phyloP scores from a whole-genome alignment of 108 stramenopile species.

The Cyclotella baltica region DNA sequence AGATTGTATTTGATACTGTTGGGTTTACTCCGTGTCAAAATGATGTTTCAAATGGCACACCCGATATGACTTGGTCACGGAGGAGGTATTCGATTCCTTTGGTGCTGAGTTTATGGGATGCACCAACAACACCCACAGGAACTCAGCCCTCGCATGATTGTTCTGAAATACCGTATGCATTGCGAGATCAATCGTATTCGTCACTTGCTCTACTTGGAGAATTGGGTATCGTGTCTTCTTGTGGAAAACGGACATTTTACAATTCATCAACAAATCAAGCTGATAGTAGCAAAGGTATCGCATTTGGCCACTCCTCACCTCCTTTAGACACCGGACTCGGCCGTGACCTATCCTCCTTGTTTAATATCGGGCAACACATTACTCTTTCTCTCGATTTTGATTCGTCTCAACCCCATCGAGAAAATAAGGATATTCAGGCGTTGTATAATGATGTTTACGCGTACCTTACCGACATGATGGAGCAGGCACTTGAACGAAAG shows the following conservation, averaged over 20 bases:
- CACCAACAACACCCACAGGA: slow-evolving; percentile 33
- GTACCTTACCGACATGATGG: slow-evolving; percentile 25
- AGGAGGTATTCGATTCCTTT: slow-evolving; percentile 62
- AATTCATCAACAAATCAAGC: background rate
- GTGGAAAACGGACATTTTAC: slow-evolving; percentile 31
- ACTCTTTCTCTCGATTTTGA: slow-evolving; percentile 64
- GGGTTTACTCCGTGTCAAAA: slow-evolving; percentile 27
- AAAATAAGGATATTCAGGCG: slow-evolving; percentile 23
- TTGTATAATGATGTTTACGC: slow-evolving; percentile 35
- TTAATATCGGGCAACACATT: slow-evolving; percentile 89
- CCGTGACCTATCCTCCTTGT: slow-evolving; percentile 72
- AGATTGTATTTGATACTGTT: slow-evolving; percentile 41
- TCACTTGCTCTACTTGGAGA: slow-evolving; percentile 38
- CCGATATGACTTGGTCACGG: slow-evolving; percentile 23
- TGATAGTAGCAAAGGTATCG: background rate
- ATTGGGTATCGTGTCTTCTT: slow-evolving; percentile 33
- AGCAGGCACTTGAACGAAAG: slow-evolving; percentile 23
- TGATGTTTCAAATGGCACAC: slow-evolving; percentile 10
- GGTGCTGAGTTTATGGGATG: slow-evolving; percentile 80
- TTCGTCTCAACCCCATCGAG: background rate
- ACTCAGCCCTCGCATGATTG: background rate
- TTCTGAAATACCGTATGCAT: slow-evolving; percentile 27
- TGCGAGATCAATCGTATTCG: slow-evolving; percentile 37
- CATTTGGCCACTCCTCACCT: background rate
- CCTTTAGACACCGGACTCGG: slow-evolving; percentile 35